Conservation (phyloP, 2,329 filamentous ascomycete species). For the Phaeosphaeria sp. region DNA sequence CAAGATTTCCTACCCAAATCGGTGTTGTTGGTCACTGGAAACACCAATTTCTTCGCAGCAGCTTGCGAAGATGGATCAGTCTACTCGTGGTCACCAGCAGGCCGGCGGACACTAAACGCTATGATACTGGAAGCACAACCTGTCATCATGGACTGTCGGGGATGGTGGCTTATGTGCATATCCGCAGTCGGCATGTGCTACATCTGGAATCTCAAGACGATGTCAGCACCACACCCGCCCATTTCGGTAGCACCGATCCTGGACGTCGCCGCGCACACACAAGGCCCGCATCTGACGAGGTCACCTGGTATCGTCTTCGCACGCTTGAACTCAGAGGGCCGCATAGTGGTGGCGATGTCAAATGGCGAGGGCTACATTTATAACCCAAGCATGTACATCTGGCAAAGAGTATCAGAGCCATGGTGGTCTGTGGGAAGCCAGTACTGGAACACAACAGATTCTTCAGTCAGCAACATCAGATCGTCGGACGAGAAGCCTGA, state of each 20-base stretch:
- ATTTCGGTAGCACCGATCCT: conserved; percentile 87
- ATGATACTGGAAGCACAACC: conserved; percentile 90
- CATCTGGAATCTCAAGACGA: conserved; percentile 88
- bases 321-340: conserved; percentile 84
- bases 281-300: conserved; percentile 78
- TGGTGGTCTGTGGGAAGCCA: conserved; percentile 99
- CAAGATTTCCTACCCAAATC: conserved; percentile 89
- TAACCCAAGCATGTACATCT: conserved; percentile 81
- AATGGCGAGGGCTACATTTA: conserved; percentile 97
- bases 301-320: conserved; percentile 89
- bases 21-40: conserved; percentile 89
- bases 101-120: conserved; percentile 82
- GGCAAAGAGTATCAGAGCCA: conserved; percentile 93
- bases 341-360: conserved; percentile 86
- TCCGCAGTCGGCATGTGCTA: conserved; percentile 87
- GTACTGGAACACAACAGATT: conserved; percentile 98
- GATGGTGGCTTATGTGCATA: conserved; percentile 88
- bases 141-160: conserved; percentile 89
- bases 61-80: conserved; percentile 92
- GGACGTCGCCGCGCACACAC: conserved; percentile 80
- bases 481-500: conserved; percentile 56
- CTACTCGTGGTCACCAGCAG: conserved; percentile 91
- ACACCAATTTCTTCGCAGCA: conserved; percentile 87
- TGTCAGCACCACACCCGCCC: conserved; percentile 85
- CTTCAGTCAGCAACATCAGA: conserved; percentile 80